These are phyloP conservation scores for Phytophthora kernoviae DNA, from an alignment of 352 stramenopile species.

Conservation along the genomic window DNA sequence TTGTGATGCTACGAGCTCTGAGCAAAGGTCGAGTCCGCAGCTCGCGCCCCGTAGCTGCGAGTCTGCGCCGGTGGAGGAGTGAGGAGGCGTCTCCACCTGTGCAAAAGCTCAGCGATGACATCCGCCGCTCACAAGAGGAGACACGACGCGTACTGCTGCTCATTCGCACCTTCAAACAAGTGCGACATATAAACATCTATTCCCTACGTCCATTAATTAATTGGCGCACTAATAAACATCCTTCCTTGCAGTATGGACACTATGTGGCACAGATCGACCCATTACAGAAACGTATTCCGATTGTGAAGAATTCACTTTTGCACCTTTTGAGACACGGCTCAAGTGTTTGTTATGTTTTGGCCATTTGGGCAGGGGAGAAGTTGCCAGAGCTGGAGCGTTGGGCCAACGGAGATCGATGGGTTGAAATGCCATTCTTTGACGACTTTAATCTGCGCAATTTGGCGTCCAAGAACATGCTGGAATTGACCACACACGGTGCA, in stretches of 20 bases:
- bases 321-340: too few relatives aligned
- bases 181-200: slow-evolving; percentile 9
- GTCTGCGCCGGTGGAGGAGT: slow-evolving; percentile 23
- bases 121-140: slow-evolving; percentile 86
- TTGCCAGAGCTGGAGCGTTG: slow-evolving; percentile 84
- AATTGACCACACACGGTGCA: slow-evolving; percentile 81
- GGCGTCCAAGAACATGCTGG: slow-evolving; percentile 80
- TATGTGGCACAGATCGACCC: slow-evolving; percentile 90
- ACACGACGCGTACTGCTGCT: slow-evolving; percentile 80
- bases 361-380: slow-evolving; percentile 59
- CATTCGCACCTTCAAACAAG: slow-evolving; percentile 90
- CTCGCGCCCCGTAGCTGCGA: slow-evolving; percentile 3
- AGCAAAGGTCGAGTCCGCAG: not conserved
- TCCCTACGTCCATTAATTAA: too few relatives aligned
- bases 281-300: slow-evolving; percentile 81
- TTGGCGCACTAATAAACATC: too few relatives aligned
- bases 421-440: slow-evolving; percentile 88
- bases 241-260: slow-evolving; percentile 65
- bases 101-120: slow-evolving; percentile 77
- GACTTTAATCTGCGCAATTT: slow-evolving; percentile 87
- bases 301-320: too few relatives aligned
- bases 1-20: slow-evolving; percentile 27
- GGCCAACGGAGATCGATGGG: slow-evolving; percentile 83
- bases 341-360: not conserved
- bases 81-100: slow-evolving; percentile 27